Conservation (phyloP, 179 eudicot genomes). For the Gypsophila paniculata region DNA sequence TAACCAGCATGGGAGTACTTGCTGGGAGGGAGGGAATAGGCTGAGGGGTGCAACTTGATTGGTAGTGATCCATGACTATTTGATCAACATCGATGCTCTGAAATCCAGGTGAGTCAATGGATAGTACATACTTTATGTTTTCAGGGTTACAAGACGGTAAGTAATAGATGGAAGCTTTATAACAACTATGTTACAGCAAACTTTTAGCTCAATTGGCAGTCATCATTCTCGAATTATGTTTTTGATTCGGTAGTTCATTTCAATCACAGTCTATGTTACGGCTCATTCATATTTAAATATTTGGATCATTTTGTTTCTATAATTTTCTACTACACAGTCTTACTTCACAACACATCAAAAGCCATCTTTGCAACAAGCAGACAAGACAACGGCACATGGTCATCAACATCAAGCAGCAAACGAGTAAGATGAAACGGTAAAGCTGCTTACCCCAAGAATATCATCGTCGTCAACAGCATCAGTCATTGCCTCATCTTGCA, state of each 20-base stretch:
- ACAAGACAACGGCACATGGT: neutral
- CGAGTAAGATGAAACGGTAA: neutral
- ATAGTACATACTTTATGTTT: neutral
- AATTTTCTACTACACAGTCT: neutral
- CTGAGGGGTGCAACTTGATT: conserved; percentile 61
- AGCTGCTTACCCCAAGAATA: conserved; percentile 68
- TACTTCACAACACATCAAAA: neutral
- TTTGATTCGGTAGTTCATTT: neutral
- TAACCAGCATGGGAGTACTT: conserved; percentile 44
- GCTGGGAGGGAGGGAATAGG: conserved; percentile 52
- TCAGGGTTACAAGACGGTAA: conserved; percentile 9
- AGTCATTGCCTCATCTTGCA: conserved; percentile 29
- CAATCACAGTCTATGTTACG: neutral
- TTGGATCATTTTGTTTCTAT: neutral
- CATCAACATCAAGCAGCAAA: neutral
- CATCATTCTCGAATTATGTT: neutral
- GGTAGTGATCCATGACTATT: conserved; percentile 79
- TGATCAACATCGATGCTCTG: conserved; percentile 94
- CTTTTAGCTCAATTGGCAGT: neutral
- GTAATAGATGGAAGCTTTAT: neutral
- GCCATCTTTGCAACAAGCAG: neutral
- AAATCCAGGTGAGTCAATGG: conserved; percentile 21
- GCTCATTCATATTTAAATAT: neutral
- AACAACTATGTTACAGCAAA: neutral
- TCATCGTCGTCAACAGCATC: conserved; percentile 66